phyloP scores from a whole-genome alignment of 352 stramenopile species.

The Phytopythium vexans region DNA sequence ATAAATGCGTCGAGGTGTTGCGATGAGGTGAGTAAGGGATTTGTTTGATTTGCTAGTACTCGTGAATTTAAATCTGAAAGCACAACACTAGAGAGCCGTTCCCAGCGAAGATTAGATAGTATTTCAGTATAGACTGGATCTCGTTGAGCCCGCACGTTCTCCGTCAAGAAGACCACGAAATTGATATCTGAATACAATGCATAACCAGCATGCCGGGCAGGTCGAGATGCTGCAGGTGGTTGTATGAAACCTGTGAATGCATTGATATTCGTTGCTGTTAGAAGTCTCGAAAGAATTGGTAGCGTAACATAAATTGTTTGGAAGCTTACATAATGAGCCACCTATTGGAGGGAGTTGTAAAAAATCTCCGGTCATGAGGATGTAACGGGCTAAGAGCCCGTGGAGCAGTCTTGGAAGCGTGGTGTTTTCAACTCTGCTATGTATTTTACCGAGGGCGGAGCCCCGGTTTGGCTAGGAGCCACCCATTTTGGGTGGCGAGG shows the following conservation, averaged over 20 bases:
- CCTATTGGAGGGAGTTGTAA: slow-evolving; percentile 13
- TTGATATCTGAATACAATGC: slow-evolving; percentile 13
- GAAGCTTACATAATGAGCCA: slow-evolving; percentile 11
- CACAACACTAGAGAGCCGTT: not conserved
- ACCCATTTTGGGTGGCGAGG: no score
- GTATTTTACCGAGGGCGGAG: no score
- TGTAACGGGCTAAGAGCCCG: no score
- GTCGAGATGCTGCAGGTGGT: not conserved
- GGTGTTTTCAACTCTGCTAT: no score
- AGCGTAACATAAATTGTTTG: no score
- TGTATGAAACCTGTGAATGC: slow-evolving; percentile 4
- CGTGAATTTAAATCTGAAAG: slow-evolving; percentile 5
- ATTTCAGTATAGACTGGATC: slow-evolving; percentile 12
- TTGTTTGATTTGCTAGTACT: not conserved
- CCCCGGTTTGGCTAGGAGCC: no score
- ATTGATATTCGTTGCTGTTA: no score
- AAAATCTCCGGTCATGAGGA: slow-evolving; percentile 14
- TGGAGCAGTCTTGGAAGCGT: no score
- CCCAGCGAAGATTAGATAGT: slow-evolving; percentile 10
- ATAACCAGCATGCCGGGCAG: slow-evolving; percentile 9
- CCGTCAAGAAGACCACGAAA: slow-evolving; percentile 17
- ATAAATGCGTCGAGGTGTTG: slow-evolving; percentile 1
- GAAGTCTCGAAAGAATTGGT: no score
- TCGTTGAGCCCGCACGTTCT: slow-evolving; percentile 11
- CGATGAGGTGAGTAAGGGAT: no score